Evolutionary conservation across 345 rosid genomes (phyloP).

Genomic region (thale cress (Arabidopsis thaliana)): TAIR10.1 NC_003076.8:3186501-3187000

Average conservation of each 20-base stretch:
- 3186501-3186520: constrained; percentile 14
- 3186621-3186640: not conserved
- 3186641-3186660: not conserved
- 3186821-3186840: not conserved
- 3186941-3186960: constrained; percentile 89
- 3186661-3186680: not conserved
- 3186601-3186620: constrained; percentile 18
- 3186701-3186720: not conserved
- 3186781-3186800: not conserved
- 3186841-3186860: too few species aligned
- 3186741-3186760: not conserved
- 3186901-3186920: constrained; percentile 98
- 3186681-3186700: constrained; percentile 4
- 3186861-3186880: not conserved
- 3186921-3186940: constrained; percentile 90
- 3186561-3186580: not conserved
- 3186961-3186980: constrained; percentile 87
- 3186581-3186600: not conserved
- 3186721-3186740: not conserved
- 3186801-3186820: not conserved
- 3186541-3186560: not conserved
- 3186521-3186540: constrained; percentile 13
- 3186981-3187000: constrained; percentile 92
- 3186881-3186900: constrained; percentile 24
- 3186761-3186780: not conserved